phyloP scores from a whole-genome alignment of 176 grass and related monocot species.

The Miscanthus lutarioriparius region DNA sequence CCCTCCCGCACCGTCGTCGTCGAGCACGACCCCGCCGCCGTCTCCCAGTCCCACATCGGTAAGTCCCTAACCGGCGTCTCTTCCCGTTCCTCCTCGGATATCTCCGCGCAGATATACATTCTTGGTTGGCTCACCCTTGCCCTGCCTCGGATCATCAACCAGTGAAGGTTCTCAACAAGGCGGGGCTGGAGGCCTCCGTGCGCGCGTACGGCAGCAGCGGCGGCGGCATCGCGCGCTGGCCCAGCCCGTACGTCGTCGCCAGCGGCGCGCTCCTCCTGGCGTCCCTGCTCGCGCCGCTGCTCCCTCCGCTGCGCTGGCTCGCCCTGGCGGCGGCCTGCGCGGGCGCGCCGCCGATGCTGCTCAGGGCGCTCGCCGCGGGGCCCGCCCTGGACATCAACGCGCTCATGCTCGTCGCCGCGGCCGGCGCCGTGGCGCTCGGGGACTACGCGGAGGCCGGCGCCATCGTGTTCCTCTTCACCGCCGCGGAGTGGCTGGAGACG shows the following conservation, averaged over 20 bases:
- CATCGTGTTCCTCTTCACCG: slow-evolving; percentile 84
- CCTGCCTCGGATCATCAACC: neutral
- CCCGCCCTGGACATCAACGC: slow-evolving; percentile 81
- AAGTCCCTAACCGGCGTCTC: too few species aligned
- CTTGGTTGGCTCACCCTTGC: neutral
- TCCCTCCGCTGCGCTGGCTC: slow-evolving; percentile 51
- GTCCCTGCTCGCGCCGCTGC: slow-evolving; percentile 42
- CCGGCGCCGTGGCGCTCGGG: slow-evolving; percentile 49
- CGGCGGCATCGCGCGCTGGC: slow-evolving; percentile 47
- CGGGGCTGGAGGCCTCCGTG: slow-evolving; percentile 60
- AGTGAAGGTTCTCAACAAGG: slow-evolving; percentile 66
- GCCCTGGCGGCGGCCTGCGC: slow-evolving; percentile 35
- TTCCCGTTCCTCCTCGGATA: too few species aligned
- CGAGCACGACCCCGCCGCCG: slow-evolving; percentile 52
- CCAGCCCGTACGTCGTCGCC: slow-evolving; percentile 51
- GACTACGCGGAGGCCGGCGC: slow-evolving; percentile 63
- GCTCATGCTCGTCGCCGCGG: slow-evolving; percentile 56
- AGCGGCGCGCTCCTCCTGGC: slow-evolving; percentile 54
- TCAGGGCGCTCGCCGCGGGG: slow-evolving; percentile 9
- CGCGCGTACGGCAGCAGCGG: slow-evolving; percentile 46
- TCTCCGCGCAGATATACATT: neutral
- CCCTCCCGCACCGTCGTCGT: slow-evolving; percentile 70
- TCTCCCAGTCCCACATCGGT: slow-evolving; percentile 57
- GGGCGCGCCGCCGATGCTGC: slow-evolving; percentile 58
- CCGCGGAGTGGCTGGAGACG: slow-evolving; percentile 79